These are phyloP conservation scores for Raphanus sativus DNA, from an alignment of 345 rosid species.

Conservation along the genomic window DNA sequence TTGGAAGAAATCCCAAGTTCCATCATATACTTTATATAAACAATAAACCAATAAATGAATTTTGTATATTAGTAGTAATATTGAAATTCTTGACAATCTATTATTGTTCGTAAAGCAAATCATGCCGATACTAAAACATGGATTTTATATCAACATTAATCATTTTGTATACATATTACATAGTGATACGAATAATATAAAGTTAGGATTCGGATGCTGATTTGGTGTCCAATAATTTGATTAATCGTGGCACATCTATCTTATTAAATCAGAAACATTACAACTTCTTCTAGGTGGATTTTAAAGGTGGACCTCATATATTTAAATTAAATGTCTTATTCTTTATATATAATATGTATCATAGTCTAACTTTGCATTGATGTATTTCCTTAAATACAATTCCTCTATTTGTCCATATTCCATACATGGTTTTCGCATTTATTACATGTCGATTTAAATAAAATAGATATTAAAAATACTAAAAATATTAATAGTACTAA, in stretches of 20 bases:
- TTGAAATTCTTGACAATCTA: constrained; percentile 4
- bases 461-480: too few species aligned
- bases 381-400: too few species aligned
- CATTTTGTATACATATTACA: constrained; percentile 16
- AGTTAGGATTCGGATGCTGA: constrained; percentile 28
- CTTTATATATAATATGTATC: too few species aligned
- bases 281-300: too few species aligned
- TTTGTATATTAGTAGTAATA: not conserved
- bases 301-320: too few species aligned
- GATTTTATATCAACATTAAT: constrained; percentile 11
- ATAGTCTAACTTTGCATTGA: too few species aligned
- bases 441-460: too few species aligned
- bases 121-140: constrained; percentile 5
- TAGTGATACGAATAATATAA: not conserved
- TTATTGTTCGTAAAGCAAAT: constrained; percentile 7
- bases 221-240: constrained; percentile 36
- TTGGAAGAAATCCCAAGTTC: not conserved
- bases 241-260: constrained; percentile 27
- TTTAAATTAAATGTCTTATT: too few species aligned
- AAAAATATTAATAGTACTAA: too few species aligned
- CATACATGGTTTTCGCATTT: too few species aligned
- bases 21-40: not conserved
- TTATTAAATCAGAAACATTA: too few species aligned
- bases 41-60: not conserved
- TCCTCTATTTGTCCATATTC: too few species aligned